Evolutionary conservation across 2,329 filamentous ascomycete genomes (phyloP), one percentile per base, ranked within the genome.

Genomic region (Diaporthe sp.): DNA sequence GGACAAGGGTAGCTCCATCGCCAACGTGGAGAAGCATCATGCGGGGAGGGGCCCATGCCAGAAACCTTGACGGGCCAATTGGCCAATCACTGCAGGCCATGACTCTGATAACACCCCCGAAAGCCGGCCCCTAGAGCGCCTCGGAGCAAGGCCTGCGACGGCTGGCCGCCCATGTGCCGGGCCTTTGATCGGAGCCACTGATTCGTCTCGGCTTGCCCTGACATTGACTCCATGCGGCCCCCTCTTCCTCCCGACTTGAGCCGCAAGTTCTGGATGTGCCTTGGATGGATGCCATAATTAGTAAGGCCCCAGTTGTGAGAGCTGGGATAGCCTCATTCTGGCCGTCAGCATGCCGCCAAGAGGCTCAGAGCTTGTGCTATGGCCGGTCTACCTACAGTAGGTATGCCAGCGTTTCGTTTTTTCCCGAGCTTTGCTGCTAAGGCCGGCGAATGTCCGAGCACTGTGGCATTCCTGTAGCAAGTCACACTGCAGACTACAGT

Each of bases 131-230:
- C 20, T 73, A 37, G 25, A 55, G 71, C 44, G 57, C 20, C 25
- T 37, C 71, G 39, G 71, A 44, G 17, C 42, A 65, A 15, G 4
- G 25, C 61, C 8, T 22, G 39, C 28, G 28, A 61, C 31, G 42
- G 55, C 70, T 51, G 70, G 34, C 34, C 22, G 70, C 68, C 58
- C n/a, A 31, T 13, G 44, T 37, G 44, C 37, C 71, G 71, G 71
- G 47, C 71, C 71, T 53, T 68, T 74, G 51, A 71, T 71, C 72
- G 63, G 72, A 74, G 63, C 61, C 61, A 70, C 58, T 72, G 71
- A 65, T 55, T 17, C 37, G 49, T 63, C 57, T 58, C 55, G 57
- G 57, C 53, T 34, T 10, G 20, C 20, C 57, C 9, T 72, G 4
- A 60, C 44, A 39, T 6, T 31, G 13, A n/a, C 37, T 39, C 28